Base-by-base conservation (phyloP, 1,139 yeast genomes). In the Candida tetrigidarum region DNA sequence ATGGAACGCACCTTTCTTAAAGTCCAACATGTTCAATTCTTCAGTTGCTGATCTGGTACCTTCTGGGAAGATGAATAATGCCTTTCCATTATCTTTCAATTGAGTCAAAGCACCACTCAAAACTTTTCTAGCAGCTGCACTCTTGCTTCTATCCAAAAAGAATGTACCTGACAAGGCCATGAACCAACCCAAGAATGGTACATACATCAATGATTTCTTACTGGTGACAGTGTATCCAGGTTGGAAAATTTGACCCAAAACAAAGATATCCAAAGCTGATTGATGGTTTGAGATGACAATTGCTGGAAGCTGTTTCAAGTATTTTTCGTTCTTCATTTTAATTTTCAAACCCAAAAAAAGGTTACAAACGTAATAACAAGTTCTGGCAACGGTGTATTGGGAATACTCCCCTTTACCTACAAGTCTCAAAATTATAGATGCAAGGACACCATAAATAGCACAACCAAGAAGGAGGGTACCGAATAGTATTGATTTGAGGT, bases 1-100 rank as follows among this genome's bases (percentile, higher is more conserved):
- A 66, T 93, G 97, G 81, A 95, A 95, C 0, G 98, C 98, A 41
- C 99, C 99, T 63, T 95, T 95, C 66, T 93, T 93, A 67, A 93
- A 89, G 1, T 96, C 96, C 45, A 89, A 74, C 64, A 95, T 69
- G 9, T 77, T 83, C 42, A 96, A 84, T 37, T 74, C 74, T 20
- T 79, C 70, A 12, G 86, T 66, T 51, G 84, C 87, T 0, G 97
- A 89, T 63, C 99, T 81, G 1, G 99, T 95, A 19, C 99, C 99
- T 65, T 92, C 96, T 14, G 97, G 96, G 74, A 89, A 92, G 69
- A 92, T 80, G 73, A 84, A 92, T 33, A 92, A 75, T 10, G 86
- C 89, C 59, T 93, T 74, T 56, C 83, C 81, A 39, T 81, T 71
- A 10, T 64, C 58, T 60, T 81, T 83, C 63, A 93, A 74, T 22